Evolutionary conservation across 2,329 filamentous ascomycete species (phyloP).

Genomic region (Zopfia rhizophila): DNA sequence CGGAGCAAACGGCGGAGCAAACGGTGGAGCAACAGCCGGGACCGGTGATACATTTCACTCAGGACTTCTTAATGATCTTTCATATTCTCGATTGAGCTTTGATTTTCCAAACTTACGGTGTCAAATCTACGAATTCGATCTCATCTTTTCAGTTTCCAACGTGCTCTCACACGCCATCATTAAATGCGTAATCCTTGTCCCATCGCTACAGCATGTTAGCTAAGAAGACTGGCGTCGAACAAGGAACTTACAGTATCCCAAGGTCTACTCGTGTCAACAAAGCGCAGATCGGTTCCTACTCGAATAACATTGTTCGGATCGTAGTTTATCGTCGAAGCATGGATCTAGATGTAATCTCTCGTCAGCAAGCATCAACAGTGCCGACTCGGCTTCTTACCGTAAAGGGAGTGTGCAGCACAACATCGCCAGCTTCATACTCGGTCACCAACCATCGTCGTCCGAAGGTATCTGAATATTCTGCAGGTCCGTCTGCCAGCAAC

Average conservation of each 20-base stretch:
- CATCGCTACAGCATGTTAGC: constrained; percentile 35
- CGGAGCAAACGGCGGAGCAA: too few relatives aligned
- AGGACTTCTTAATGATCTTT: too few relatives aligned
- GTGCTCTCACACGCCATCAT: constrained; percentile 35
- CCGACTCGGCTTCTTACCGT: constrained; percentile 26
- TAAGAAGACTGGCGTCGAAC: neutral
- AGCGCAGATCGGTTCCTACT: constrained; percentile 66
- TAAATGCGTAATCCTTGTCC: constrained; percentile 45
- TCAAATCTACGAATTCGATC: too few relatives aligned
- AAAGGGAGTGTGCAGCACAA: constrained; percentile 52
- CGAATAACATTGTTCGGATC: constrained; percentile 64
- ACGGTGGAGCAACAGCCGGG: too few relatives aligned
- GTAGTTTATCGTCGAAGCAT: constrained; percentile 67
- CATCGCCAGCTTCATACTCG: constrained; percentile 65
- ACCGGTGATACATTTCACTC: too few relatives aligned
- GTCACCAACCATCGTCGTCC: constrained; percentile 62
- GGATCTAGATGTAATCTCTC: constrained; percentile 56
- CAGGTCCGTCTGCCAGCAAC: constrained; percentile 62
- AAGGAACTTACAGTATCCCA: constrained; percentile 58
- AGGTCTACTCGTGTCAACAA: constrained; percentile 62
- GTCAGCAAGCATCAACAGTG: constrained; percentile 15
- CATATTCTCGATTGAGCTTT: too few relatives aligned
- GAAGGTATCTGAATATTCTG: constrained; percentile 56
- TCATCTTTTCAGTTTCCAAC: too few relatives aligned
- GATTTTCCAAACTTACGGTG: too few relatives aligned